Evolutionary conservation across 2,329 filamentous ascomycete species (phyloP).

Genomic region (Sphaerulina vaccinii): DNA sequence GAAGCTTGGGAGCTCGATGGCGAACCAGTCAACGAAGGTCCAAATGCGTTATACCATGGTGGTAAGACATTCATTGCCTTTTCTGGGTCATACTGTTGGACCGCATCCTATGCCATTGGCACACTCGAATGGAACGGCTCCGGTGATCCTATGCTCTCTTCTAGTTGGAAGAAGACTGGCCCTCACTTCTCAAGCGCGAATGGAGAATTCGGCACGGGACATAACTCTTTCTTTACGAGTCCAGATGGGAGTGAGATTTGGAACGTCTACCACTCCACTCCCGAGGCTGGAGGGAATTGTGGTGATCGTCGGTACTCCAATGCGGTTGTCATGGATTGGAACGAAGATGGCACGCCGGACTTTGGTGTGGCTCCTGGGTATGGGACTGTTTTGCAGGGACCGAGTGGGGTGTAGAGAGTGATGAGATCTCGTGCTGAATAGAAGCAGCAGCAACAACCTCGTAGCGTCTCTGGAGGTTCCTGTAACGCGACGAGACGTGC

Average conservation of each 20-base stretch:
- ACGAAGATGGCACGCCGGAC: slow-evolving; percentile 53
- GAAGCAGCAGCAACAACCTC: no score
- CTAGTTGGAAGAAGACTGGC: slow-evolving; percentile 55
- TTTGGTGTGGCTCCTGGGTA: slow-evolving; percentile 45
- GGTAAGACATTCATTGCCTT: slow-evolving; percentile 56
- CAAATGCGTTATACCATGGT: slow-evolving; percentile 54
- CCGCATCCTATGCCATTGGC: slow-evolving; percentile 54
- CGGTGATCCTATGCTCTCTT: slow-evolving; percentile 46
- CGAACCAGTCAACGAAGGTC: slow-evolving; percentile 56
- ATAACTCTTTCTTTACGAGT: slow-evolving; percentile 54
- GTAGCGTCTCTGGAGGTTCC: no score
- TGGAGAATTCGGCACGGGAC: slow-evolving; percentile 47
- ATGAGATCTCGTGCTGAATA: no score
- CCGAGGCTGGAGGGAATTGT: slow-evolving; percentile 51
- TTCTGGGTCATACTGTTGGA: slow-evolving; percentile 59
- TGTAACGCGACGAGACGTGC: no score
- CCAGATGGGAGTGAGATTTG: slow-evolving; percentile 56
- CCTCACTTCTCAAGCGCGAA: slow-evolving; percentile 55
- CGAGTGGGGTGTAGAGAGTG: slow-evolving; percentile 20
- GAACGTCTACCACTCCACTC: slow-evolving; percentile 58
- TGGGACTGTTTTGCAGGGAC: slow-evolving; percentile 27
- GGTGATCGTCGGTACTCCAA: slow-evolving; percentile 55
- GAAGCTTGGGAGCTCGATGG: slow-evolving; percentile 53
- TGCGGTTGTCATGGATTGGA: slow-evolving; percentile 52
- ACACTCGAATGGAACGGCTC: slow-evolving; percentile 55